Conservation (phyloP, 2,329 filamentous ascomycete species). For the Colletotrichum sojae region DNA sequence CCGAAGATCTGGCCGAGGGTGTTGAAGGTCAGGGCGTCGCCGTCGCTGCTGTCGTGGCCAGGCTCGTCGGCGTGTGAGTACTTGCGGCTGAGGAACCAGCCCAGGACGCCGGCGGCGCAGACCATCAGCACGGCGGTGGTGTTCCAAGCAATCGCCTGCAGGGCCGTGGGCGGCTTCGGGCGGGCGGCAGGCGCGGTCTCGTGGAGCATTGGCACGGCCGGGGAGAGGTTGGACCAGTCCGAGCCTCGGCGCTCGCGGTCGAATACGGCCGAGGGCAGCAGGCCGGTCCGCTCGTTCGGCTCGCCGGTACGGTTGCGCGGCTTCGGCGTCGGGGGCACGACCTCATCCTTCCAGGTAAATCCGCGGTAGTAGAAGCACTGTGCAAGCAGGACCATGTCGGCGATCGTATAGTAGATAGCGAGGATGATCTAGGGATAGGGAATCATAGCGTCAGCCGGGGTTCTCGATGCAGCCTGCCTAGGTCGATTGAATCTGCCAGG, state of each 20-base stretch:
- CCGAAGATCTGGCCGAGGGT: conserved; percentile 90
- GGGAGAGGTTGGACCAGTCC: conserved; percentile 78
- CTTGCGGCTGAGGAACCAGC: conserved; percentile 82
- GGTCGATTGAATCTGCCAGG: not conserved
- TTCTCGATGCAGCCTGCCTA: conserved; percentile 28
- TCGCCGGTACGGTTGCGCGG: conserved; percentile 51
- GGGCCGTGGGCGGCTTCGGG: conserved; percentile 62
- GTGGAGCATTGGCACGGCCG: conserved; percentile 81
- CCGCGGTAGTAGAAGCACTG: conserved; percentile 98
- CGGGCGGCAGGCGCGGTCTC: conserved; percentile 60
- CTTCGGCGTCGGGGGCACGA: conserved; percentile 59
- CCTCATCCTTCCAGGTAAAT: conserved; percentile 76
- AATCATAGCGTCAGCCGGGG: conserved; percentile 36
- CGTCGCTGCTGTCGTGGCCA: conserved; percentile 59
- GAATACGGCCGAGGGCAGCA: conserved; percentile 52
- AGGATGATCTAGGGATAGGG: conserved; percentile 75
- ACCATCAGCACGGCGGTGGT: conserved; percentile 83
- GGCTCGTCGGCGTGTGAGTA: conserved; percentile 54
- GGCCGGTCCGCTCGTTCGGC: conserved; percentile 67
- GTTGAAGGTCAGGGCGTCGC: conserved; percentile 75
- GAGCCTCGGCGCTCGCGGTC: conserved; percentile 65
- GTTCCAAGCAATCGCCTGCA: conserved; percentile 80
- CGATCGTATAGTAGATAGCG: conserved; percentile 94
- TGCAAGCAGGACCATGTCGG: conserved; percentile 87
- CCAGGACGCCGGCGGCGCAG: conserved; percentile 83